These are phyloP conservation scores for Mrakia hoshinonis DNA, from an alignment of 768 basidiomycete genomes.

Conservation along the genomic window DNA sequence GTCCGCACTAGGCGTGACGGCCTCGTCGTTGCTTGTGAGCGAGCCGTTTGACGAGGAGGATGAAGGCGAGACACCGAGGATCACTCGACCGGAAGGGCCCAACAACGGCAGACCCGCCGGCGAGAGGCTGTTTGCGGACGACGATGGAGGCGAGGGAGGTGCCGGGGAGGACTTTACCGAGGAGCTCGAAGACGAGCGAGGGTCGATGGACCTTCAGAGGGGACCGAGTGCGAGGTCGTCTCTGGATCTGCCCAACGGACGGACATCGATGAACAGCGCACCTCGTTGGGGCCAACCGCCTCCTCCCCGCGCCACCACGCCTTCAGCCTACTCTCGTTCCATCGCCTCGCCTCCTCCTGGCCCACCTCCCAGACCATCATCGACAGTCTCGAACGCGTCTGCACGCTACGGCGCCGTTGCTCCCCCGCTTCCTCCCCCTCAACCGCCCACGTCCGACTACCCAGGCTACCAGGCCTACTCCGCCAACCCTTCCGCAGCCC, in stretches of 20 bases:
- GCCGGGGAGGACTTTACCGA: not conserved
- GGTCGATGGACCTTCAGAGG: not conserved
- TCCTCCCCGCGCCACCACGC: not conserved
- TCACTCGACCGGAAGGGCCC: not conserved
- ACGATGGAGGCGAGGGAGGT: not conserved
- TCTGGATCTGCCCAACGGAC: not conserved
- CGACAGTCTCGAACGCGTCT: slow-evolving; percentile 6
- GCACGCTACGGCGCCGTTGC: not conserved
- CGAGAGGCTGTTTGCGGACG: not conserved
- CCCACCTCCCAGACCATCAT: slow-evolving; percentile 14
- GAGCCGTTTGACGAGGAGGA: not conserved
- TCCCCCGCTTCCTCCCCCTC: not conserved
- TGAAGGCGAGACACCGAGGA: not conserved
- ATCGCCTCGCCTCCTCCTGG: slow-evolving; percentile 19
- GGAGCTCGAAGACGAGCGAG: not conserved
- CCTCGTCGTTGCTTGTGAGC: not conserved
- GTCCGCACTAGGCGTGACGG: not conserved
- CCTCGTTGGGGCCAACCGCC: slow-evolving; percentile 3
- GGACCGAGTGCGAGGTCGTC: not conserved
- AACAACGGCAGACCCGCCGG: not conserved
- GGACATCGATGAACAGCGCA: not conserved
- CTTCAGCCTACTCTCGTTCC: not conserved
- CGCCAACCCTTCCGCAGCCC: not conserved
- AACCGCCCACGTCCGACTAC: not conserved
- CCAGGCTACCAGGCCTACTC: not conserved